Evolutionary conservation across 2,329 filamentous ascomycete species (phyloP).

Genomic region (Coniella lustricola): DNA sequence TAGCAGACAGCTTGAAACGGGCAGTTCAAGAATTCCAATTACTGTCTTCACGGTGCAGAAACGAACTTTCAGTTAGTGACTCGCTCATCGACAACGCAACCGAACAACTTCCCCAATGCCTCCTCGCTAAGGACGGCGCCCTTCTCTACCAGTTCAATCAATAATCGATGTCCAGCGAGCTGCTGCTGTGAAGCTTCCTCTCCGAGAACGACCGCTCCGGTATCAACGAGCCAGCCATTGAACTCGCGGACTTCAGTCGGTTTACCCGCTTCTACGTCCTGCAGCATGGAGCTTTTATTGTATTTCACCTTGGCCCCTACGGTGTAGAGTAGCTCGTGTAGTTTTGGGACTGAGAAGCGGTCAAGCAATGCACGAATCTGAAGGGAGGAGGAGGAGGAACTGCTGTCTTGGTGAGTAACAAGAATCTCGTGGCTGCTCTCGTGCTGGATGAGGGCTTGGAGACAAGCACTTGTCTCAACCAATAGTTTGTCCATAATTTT

Average conservation of each 20-base stretch:
- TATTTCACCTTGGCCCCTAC: slow-evolving; percentile 41
- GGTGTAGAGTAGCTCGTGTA: slow-evolving; percentile 39
- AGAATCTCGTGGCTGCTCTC: slow-evolving; percentile 38
- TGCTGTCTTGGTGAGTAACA: background rate
- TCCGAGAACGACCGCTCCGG: slow-evolving; percentile 18
- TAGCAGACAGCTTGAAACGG: too few species aligned
- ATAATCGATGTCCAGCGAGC: background rate
- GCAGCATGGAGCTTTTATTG: slow-evolving; percentile 57
- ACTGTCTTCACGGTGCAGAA: too few species aligned
- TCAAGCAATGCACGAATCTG: slow-evolving; percentile 21
- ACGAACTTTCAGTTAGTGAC: too few species aligned
- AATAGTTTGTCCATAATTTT: slow-evolving; percentile 62
- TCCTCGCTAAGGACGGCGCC: slow-evolving; percentile 12
- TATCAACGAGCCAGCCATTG: slow-evolving; percentile 47
- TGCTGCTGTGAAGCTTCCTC: too few species aligned
- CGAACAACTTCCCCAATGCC: slow-evolving; percentile 12
- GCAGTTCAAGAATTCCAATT: too few species aligned
- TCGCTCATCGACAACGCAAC: slow-evolving; percentile 10
- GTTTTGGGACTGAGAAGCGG: slow-evolving; percentile 35
- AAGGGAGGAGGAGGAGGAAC: background rate
- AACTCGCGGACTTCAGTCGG: slow-evolving; percentile 51
- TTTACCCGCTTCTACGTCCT: slow-evolving; percentile 46
- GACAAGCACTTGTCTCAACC: slow-evolving; percentile 66
- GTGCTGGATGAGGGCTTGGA: slow-evolving; percentile 60
- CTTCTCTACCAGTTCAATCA: slow-evolving; percentile 21